Evolutionary conservation across 2,329 filamentous ascomycete genomes (phyloP).

Genomic region (Epichloe brachyelytri): DNA sequence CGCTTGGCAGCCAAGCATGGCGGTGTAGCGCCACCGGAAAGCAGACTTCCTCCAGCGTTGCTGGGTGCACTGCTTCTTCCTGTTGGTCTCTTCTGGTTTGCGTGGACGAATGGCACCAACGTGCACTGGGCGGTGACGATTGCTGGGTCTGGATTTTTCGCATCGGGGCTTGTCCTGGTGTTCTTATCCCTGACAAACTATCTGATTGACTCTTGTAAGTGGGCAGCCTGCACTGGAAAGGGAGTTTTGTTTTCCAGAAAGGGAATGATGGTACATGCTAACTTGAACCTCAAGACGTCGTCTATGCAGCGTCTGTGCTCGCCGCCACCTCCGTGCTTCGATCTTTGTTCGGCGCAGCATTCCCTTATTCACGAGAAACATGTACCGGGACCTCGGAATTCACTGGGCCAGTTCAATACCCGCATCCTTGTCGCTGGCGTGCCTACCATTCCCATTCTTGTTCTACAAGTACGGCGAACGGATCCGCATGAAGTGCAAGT

Average conservation of each 20-base stretch:
- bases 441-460: slow-evolving; percentile 61
- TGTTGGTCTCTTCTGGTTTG: slow-evolving; percentile 51
- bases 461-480: slow-evolving; percentile 57
- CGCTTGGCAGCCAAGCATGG: slow-evolving; percentile 30
- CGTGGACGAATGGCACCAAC: slow-evolving; percentile 44
- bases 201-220: slow-evolving; percentile 47
- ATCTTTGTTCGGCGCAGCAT: slow-evolving; percentile 58
- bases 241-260: neutral
- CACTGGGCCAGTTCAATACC: slow-evolving; percentile 67
- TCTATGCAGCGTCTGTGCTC: slow-evolving; percentile 64
- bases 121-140: slow-evolving; percentile 46
- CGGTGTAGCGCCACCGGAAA: slow-evolving; percentile 49
- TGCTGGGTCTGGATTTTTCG: slow-evolving; percentile 33
- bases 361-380: slow-evolving; percentile 58
- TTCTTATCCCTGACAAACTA: slow-evolving; percentile 57
- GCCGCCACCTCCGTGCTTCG: slow-evolving; percentile 61
- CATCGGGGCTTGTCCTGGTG: slow-evolving; percentile 46
- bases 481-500: slow-evolving; percentile 58
- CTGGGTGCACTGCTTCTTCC: slow-evolving; percentile 47
- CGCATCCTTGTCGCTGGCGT: slow-evolving; percentile 59
- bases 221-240: neutral
- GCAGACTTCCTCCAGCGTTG: slow-evolving; percentile 46
- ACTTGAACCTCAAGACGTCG: slow-evolving; percentile 34
- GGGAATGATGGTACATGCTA: too few species aligned
- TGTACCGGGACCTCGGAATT: slow-evolving; percentile 49